phyloP scores from a whole-genome alignment of 129 eudicot species.

The Flaveria linearis region DNA sequence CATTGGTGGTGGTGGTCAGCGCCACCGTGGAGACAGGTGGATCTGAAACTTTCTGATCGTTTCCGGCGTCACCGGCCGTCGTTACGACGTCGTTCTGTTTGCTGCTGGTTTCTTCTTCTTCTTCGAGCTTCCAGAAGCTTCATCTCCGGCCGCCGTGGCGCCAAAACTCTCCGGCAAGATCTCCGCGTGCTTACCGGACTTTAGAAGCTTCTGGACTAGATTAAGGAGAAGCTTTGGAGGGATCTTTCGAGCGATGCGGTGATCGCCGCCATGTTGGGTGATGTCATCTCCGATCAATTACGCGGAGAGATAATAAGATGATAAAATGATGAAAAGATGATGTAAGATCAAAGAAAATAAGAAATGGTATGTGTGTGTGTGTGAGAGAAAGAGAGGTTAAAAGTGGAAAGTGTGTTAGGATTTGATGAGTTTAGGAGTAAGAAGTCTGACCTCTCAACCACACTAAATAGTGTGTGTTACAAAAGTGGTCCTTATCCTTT shows the following conservation, averaged over 20 bases:
- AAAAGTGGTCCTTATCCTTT: conserved; percentile 32
- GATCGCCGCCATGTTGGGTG: conserved; percentile 78
- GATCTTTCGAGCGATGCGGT: conserved; percentile 87
- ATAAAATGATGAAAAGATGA: not conserved
- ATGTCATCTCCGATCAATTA: conserved; percentile 40
- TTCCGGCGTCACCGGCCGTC: too few relatives aligned
- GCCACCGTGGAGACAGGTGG: too few relatives aligned
- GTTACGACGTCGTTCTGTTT: too few relatives aligned
- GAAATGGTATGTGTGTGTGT: conserved; percentile 13
- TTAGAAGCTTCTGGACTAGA: too few relatives aligned
- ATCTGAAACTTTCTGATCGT: too few relatives aligned
- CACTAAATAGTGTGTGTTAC: conserved; percentile 19
- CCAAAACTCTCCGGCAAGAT: too few relatives aligned
- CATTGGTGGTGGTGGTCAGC: too few relatives aligned
- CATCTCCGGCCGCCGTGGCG: too few relatives aligned
- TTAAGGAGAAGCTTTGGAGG: conserved; percentile 73
- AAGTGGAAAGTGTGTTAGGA: conserved; percentile 24
- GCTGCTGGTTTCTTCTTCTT: too few relatives aligned
- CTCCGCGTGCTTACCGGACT: too few relatives aligned
- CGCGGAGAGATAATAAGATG: not conserved
- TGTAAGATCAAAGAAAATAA: not conserved
- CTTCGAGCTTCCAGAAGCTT: too few relatives aligned
- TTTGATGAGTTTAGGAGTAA: conserved; percentile 27
- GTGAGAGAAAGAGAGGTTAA: conserved; percentile 12
- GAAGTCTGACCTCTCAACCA: conserved; percentile 16